Evolutionary conservation across 768 basidiomycete species (phyloP).

Genomic region (Trametes meyenii): DNA sequence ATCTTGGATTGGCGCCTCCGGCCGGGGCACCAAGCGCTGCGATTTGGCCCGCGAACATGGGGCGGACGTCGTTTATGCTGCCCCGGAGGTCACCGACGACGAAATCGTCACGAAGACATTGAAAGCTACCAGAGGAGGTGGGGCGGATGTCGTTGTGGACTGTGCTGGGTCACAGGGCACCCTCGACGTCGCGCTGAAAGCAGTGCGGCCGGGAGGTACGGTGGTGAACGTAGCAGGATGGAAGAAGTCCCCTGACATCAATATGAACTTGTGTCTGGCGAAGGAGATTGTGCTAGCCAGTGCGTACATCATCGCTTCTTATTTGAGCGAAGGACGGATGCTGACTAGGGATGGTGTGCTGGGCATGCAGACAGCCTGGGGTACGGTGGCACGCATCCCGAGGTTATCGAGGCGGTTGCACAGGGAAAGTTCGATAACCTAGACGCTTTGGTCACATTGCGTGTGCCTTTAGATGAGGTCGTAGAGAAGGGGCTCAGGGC

Average conservation of each 20-base stretch:
- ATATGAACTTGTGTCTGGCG: conserved; percentile 41
- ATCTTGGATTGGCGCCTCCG: conserved; percentile 41
- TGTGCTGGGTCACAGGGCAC: conserved; percentile 47
- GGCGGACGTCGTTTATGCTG: conserved; percentile 43
- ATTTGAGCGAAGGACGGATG: not conserved
- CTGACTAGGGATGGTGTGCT: no score
- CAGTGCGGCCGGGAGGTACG: conserved; percentile 42
- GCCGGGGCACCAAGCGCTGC: conserved; percentile 44
- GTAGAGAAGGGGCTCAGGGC: conserved; percentile 45
- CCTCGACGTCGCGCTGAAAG: conserved; percentile 39
- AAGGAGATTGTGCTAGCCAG: conserved; percentile 46
- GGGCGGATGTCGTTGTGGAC: conserved; percentile 51
- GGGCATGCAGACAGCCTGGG: conserved; percentile 36
- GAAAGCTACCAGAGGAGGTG: conserved; percentile 35
- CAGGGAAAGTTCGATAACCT: conserved; percentile 42
- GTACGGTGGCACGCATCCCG: conserved; percentile 43
- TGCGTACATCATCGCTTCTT: conserved; percentile 19
- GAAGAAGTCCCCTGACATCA: conserved; percentile 39
- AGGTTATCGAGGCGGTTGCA: conserved; percentile 43
- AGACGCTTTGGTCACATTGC: conserved; percentile 45
- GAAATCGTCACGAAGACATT: conserved; percentile 31
- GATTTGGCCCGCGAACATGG: conserved; percentile 40
- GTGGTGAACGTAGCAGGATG: conserved; percentile 50
- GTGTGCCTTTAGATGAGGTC: conserved; percentile 44
- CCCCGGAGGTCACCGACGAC: conserved; percentile 28